Evolutionary conservation across 805 yeast species (phyloP), one percentile per base, ranked within the genome.

Genomic region (Cyberlindnera amylophila): DNA sequence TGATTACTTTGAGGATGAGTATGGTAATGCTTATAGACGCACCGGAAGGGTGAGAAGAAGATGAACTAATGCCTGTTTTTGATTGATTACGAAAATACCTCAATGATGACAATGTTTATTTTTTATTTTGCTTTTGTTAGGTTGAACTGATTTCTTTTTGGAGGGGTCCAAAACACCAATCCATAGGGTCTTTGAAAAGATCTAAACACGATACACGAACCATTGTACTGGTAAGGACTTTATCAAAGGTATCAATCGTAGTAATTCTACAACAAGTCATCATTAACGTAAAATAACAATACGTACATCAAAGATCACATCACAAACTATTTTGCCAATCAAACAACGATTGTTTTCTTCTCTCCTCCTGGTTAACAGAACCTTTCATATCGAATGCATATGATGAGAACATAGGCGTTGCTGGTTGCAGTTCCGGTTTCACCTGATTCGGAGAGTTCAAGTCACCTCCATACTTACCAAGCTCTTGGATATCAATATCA

Each of bases 401-500:
- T 6, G 24, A 21, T 6, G 24, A 21, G 8, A 21, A 6, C 24
- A 21, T 21, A 21, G 24, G 24, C 24, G 24, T 21, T 21, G 9
- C 24, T 21, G 24, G 24, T 21, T n/a, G n/a, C n/a, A 21, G 9
- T 9, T 21, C 24, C 24, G 6, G 24, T 21, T 21, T 21, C 6
- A 21, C 24, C 30, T 23, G 27, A 11, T 23, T 23, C 27, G 4
- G 33, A 9, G 12, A 28, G 28, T 26, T 28, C 30, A 40, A 15
- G 19, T 44, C 48, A 9, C 41, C 48, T 2, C 41, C 41, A 27
- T 44, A 44, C 27, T 34, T 44, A 10, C 48, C 45, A 23, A 44
- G 23, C 24, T 44, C 48, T 21, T 45, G 33, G n/a, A 41, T 41
- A 30, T 54, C 64, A 18, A 67, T 54, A 38, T 66, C 71, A 41